Conservation (phyloP, 805 yeast species). For the Cyberlindnera xishuangbannaensis region DNA sequence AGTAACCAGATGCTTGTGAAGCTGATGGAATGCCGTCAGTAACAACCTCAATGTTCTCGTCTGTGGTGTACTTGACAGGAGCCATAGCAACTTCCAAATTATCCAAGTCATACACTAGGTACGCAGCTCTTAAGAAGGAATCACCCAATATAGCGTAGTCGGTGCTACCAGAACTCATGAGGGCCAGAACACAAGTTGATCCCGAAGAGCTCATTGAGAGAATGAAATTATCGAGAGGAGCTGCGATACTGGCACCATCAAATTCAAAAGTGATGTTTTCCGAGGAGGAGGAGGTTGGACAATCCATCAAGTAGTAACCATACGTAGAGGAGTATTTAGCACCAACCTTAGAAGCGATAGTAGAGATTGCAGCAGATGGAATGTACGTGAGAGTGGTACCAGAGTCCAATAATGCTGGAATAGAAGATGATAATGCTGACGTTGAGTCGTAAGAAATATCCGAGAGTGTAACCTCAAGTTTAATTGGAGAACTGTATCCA, state of each 20-base stretch:
- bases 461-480: constrained; percentile 41
- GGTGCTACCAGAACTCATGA: constrained; percentile 29
- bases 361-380: constrained; percentile 32
- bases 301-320: constrained; percentile 43
- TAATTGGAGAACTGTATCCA: constrained; percentile 34
- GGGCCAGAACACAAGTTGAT: constrained; percentile 40
- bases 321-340: constrained; percentile 36
- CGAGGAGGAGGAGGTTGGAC: constrained; percentile 24
- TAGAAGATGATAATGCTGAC: constrained; percentile 4
- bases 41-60: constrained; percentile 41
- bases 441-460: constrained; percentile 9
- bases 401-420: constrained; percentile 38
- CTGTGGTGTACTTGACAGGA: constrained; percentile 34
- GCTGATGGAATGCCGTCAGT: constrained; percentile 46
- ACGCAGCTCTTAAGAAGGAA: constrained; percentile 44
- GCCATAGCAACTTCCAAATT: constrained; percentile 39
- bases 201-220: constrained; percentile 19
- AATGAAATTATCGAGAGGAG: constrained; percentile 38
- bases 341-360: constrained; percentile 34
- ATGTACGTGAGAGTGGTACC: constrained; percentile 41
- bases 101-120: constrained; percentile 51
- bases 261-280: constrained; percentile 35
- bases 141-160: constrained; percentile 44
- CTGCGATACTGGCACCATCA: constrained; percentile 50
- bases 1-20: constrained; percentile 38